Conservation (phyloP, 2,329 filamentous ascomycete species). For the Corinectria fuckeliana region DNA sequence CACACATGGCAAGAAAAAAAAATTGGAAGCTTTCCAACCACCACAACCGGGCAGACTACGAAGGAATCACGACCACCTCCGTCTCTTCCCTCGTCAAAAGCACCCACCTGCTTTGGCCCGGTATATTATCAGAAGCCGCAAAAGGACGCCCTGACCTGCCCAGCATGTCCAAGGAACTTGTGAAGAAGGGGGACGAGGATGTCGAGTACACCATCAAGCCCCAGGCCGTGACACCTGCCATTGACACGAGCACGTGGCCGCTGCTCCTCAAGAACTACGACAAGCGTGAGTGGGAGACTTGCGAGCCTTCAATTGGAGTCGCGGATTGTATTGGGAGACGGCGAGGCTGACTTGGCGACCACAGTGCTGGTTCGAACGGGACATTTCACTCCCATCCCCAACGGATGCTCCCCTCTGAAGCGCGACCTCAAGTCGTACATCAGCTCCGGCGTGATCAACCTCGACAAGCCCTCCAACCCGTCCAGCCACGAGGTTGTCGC, state of each 20-base stretch:
- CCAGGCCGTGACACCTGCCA: conserved; percentile 75
- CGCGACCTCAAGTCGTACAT: conserved; percentile 97
- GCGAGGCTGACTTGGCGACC: conserved; percentile 36
- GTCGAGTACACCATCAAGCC: conserved; percentile 93
- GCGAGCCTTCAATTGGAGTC: conserved; percentile 5
- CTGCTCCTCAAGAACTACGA: conserved; percentile 96
- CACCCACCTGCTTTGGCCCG: conserved; percentile 37
- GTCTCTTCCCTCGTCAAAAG: conserved; percentile 38
- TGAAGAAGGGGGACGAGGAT: conserved; percentile 52
- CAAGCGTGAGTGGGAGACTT: conserved; percentile 68
- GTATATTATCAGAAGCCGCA: conserved; percentile 33
- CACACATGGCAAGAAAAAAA: conserved; percentile 45
- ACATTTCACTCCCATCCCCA: conserved; percentile 96
- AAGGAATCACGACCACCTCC: conserved; percentile 40
- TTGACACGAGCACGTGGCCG: conserved; percentile 91
- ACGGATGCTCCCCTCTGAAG: conserved; percentile 88
- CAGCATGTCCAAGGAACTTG: conserved; percentile 56
- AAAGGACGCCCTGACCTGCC: conserved; percentile 5
- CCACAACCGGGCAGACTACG: conserved; percentile 41
- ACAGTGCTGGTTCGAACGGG: conserved; percentile 89
- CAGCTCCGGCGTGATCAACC: conserved; percentile 96
- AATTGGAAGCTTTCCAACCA: conserved; percentile 43
- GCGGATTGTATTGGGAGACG: conserved; percentile 16
- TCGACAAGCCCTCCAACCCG: conserved; percentile 85
- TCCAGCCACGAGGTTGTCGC: conserved; percentile 98